A percentile compares a stretch with the other conserved stretches of the same genome.
Conservation (phyloP, 495 filamentous ascomycete species). For the Penicillium flavigenum region DNA sequence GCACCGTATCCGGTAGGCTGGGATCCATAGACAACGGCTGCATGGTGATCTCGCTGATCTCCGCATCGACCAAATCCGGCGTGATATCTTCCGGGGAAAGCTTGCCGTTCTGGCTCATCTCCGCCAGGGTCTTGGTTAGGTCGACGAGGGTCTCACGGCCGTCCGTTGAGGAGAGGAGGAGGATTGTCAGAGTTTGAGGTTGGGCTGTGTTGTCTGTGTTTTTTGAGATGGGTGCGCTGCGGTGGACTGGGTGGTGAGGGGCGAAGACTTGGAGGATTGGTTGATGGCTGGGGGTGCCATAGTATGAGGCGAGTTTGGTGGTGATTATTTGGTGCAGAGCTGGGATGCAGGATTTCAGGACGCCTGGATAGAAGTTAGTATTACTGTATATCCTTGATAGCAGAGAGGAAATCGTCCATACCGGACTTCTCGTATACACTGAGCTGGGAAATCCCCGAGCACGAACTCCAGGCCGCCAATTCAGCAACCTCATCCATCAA, state of each 20-base stretch:
- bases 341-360: constrained; percentile 80
- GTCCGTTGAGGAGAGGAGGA: constrained; percentile 86
- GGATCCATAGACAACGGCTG: constrained; percentile 31
- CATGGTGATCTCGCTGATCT: constrained; percentile 64
- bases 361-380: constrained; percentile 50
- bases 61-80: constrained; percentile 83
- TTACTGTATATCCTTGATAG: not conserved
- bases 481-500: constrained; percentile 89
- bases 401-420: constrained; percentile 35
- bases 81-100: constrained; percentile 75
- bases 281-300: constrained; percentile 60
- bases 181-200: constrained; percentile 61
- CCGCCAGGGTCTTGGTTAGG: constrained; percentile 87
- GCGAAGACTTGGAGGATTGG: constrained; percentile 71
- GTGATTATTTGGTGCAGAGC: constrained; percentile 71
- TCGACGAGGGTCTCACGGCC: constrained; percentile 92
- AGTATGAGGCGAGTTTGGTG: constrained; percentile 77
- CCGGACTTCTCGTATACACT: constrained; percentile 91
- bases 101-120: constrained; percentile 91
- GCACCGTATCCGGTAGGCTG: constrained; percentile 3
- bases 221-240: constrained; percentile 25
- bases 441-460: constrained; percentile 77
- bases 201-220: constrained; percentile 11
- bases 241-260: constrained; percentile 59
- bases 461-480: constrained; percentile 85